phyloP scores from a whole-genome alignment of 179 eudicot genomes.

The Spergularia azorica region DNA sequence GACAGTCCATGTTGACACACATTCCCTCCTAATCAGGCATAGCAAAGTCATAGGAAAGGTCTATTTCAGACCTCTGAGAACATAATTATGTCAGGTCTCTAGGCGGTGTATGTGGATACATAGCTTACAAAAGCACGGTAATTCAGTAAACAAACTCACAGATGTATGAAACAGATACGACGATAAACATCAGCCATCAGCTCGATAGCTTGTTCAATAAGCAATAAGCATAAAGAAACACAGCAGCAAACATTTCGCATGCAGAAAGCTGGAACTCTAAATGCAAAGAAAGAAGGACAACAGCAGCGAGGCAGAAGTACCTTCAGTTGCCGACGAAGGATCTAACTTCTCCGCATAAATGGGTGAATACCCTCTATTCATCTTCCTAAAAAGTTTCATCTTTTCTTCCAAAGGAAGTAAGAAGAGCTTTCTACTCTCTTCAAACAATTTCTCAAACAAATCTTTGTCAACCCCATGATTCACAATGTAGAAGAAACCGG shows the following conservation, averaged over 20 bases:
- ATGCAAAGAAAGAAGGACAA: background rate
- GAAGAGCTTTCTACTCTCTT: conserved; percentile 60
- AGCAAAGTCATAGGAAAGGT: background rate
- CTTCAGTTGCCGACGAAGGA: conserved; percentile 39
- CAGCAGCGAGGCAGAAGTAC: conserved; percentile 24
- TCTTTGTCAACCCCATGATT: conserved; percentile 73
- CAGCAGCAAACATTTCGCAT: background rate
- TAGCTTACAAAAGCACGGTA: background rate
- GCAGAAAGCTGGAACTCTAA: background rate
- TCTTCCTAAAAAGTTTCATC: conserved; percentile 51
- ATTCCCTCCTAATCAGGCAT: too few species aligned
- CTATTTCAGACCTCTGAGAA: background rate
- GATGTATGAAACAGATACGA: background rate
- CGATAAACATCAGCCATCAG: background rate
- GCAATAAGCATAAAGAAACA: background rate
- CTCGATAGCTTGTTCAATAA: background rate
- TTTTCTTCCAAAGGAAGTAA: conserved; percentile 61
- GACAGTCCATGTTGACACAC: too few species aligned
- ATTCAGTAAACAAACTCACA: background rate
- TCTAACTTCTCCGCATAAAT: conserved; percentile 71
- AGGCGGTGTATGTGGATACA: background rate
- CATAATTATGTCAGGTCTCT: background rate
- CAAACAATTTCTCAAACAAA: conserved; percentile 40
- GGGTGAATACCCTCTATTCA: conserved; percentile 58
- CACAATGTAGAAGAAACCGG: conserved; percentile 75